These are phyloP conservation scores for Corylus avellana DNA, from an alignment of 306 rosid species.

Conservation along the genomic window DNA sequence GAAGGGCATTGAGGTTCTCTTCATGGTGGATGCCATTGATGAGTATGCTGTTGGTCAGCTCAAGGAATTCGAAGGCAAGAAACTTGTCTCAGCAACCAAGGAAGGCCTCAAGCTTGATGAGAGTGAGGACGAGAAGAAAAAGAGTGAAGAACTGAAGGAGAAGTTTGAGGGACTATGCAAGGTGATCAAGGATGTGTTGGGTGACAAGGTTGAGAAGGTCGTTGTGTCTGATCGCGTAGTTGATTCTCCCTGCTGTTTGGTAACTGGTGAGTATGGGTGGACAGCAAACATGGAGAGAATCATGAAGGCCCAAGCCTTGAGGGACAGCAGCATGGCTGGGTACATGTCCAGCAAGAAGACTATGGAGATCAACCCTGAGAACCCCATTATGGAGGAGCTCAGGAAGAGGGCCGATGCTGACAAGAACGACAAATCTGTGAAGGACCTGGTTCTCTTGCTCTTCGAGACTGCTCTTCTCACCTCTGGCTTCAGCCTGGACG, in stretches of 20 bases:
- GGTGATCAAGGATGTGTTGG: conserved; percentile 92
- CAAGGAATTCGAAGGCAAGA: conserved; percentile 92
- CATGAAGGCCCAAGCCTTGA: conserved; percentile 92
- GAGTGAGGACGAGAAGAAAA: conserved; percentile 76
- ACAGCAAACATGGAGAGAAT: conserved; percentile 97
- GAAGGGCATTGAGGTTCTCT: conserved; percentile 81
- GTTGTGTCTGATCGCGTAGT: conserved; percentile 93
- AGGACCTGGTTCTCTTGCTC: conserved; percentile 85
- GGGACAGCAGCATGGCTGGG: conserved; percentile 92
- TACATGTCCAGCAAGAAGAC: conserved; percentile 98
- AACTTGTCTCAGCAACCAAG: conserved; percentile 89
- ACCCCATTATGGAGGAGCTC: conserved; percentile 93
- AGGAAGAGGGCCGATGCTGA: conserved; percentile 84
- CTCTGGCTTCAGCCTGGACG: conserved; percentile 95
- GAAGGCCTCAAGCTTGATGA: conserved; percentile 89
- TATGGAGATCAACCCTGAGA: conserved; percentile 94
- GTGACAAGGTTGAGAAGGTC: conserved; percentile 89
- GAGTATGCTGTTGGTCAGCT: conserved; percentile 92
- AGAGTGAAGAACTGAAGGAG: conserved; percentile 62
- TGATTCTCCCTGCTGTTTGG: conserved; percentile 88
- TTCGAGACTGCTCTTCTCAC: conserved; percentile 91
- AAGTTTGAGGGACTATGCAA: conserved; percentile 82
- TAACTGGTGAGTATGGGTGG: conserved; percentile 95
- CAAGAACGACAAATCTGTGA: conserved; percentile 90
- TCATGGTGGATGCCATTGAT: conserved; percentile 93